Conservation (phyloP, 2,329 filamentous ascomycete genomes). For the Fonsecaea multimorphosa region DNA sequence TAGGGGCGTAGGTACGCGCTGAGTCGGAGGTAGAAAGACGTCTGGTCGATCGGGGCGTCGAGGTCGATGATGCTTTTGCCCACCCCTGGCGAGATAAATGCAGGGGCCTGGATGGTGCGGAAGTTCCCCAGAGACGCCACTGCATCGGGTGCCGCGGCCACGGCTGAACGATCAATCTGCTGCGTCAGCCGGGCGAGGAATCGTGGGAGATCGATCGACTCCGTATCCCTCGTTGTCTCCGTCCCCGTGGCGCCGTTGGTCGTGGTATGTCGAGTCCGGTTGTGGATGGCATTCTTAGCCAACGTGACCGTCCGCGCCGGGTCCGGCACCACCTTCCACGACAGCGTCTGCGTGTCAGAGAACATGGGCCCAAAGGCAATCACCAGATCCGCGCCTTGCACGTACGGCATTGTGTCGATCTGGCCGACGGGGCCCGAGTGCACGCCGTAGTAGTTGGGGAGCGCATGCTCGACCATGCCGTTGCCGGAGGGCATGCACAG, state of each 20-base stretch:
- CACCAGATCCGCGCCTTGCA: conserved; percentile 50
- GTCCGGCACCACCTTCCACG: conserved; percentile 79
- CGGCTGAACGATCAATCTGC: background rate
- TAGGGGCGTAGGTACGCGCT: conserved; percentile 73
- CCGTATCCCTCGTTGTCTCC: conserved; percentile 10
- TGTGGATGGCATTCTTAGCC: conserved; percentile 72
- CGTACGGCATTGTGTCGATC: conserved; percentile 51
- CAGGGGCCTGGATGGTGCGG: conserved; percentile 23
- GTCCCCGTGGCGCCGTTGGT: too few species aligned
- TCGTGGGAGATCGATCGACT: conserved; percentile 11
- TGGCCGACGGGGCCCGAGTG: conserved; percentile 81
- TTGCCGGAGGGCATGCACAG: conserved; percentile 94
- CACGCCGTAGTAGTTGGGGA: conserved; percentile 79
- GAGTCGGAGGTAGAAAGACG: conserved; percentile 74
- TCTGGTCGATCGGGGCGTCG: conserved; percentile 54
- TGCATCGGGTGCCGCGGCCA: conserved; percentile 9
- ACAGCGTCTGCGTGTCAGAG: conserved; percentile 61
- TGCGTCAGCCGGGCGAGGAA: conserved; percentile 10
- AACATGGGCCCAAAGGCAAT: conserved; percentile 53
- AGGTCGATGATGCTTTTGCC: conserved; percentile 21
- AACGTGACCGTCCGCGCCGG: conserved; percentile 80
- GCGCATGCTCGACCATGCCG: conserved; percentile 77
- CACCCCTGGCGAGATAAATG: conserved; percentile 23
- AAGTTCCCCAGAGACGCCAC: conserved; percentile 26
- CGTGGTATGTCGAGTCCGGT: conserved; percentile 61